Evolutionary conservation across 768 basidiomycete species (phyloP).

Genomic region (Tulasnella sp.): DNA sequence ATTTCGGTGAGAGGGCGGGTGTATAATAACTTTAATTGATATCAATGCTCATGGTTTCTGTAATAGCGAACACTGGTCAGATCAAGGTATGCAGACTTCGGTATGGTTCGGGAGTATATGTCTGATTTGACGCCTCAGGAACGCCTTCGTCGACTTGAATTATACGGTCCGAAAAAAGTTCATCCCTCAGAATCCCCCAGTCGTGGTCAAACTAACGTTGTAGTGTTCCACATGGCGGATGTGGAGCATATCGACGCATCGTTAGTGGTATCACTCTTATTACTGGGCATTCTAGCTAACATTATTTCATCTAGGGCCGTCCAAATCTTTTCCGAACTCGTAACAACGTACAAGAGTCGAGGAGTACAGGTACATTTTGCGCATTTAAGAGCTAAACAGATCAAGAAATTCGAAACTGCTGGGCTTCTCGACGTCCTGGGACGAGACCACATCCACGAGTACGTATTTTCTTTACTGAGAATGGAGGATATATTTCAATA

Average conservation of each 20-base stretch:
- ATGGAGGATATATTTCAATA: too few relatives aligned
- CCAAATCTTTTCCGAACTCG: constrained; percentile 69
- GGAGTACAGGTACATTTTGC: constrained; percentile 28
- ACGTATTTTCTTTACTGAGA: too few relatives aligned
- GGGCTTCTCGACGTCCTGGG: constrained; percentile 20
- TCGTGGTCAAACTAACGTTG: constrained; percentile 53
- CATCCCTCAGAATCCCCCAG: constrained; percentile 86
- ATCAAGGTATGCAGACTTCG: too few relatives aligned
- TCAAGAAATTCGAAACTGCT: constrained; percentile 23
- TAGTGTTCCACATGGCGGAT: constrained; percentile 91
- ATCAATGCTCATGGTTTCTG: neutral
- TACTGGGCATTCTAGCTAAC: neutral
- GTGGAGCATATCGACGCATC: constrained; percentile 85
- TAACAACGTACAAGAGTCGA: constrained; percentile 45
- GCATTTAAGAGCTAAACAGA: constrained; percentile 23
- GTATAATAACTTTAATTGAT: neutral
- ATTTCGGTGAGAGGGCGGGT: constrained; percentile 43
- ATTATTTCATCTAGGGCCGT: constrained; percentile 43
- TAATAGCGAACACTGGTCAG: too few relatives aligned
- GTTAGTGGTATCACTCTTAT: constrained; percentile 34
- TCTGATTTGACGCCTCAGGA: too few relatives aligned
- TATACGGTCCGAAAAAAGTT: constrained; percentile 64
- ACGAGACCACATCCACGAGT: neutral
- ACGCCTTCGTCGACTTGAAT: constrained; percentile 68
- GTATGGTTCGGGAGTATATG: too few relatives aligned